Conservation (phyloP, 2,329 filamentous ascomycete species). For the Colletotrichum ledebouriae region DNA sequence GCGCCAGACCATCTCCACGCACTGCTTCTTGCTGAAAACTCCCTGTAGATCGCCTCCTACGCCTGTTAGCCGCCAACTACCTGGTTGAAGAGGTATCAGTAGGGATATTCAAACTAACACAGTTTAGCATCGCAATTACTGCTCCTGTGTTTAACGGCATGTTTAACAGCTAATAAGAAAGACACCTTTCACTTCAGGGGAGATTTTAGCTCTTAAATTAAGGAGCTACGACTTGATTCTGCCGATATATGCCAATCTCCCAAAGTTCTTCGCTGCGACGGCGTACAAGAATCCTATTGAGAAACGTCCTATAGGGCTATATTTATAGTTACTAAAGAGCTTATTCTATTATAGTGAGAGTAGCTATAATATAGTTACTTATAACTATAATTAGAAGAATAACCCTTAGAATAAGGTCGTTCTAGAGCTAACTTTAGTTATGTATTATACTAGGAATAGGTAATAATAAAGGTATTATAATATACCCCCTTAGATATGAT, state of each 20-base stretch:
- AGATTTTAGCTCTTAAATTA: fast-evolving
- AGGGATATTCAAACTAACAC: slow-evolving; percentile 9
- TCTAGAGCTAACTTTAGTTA: no score
- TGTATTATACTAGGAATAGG: no score
- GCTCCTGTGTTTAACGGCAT: slow-evolving; percentile 17
- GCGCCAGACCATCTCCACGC: fast-evolving
- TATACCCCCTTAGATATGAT: no score
- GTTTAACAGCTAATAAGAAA: background rate
- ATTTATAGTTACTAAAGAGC: no score
- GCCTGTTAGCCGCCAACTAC: slow-evolving; percentile 23
- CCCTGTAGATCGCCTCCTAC: slow-evolving; percentile 11
- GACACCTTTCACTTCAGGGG: no score
- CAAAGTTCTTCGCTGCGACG: background rate
- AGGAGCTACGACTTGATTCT: slow-evolving; percentile 4
- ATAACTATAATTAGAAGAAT: no score
- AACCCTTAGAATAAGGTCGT: no score
- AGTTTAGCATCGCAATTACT: slow-evolving; percentile 5
- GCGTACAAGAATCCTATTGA: slow-evolving; percentile 18
- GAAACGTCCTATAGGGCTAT: no score
- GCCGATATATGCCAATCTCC: background rate
- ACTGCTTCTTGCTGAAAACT: background rate
- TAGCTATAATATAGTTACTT: no score
- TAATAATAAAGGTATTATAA: no score
- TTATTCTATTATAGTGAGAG: no score
- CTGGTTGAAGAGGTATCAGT: background rate